Evolutionary conservation across 169 alveolate genomes (phyloP), one percentile per base, ranked within the genome.

Genomic region (Plasmodium berghei): DNA sequence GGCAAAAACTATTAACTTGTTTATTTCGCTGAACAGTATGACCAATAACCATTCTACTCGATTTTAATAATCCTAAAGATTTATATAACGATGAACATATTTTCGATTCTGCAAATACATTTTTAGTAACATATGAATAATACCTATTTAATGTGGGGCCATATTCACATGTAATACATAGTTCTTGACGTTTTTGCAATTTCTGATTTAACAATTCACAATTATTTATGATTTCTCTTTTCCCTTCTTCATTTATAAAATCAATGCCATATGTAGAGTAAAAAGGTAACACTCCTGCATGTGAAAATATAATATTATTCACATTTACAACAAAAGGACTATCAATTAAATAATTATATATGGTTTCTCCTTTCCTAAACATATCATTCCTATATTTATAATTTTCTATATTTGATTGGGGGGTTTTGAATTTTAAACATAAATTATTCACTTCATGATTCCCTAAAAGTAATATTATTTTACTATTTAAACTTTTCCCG

Each of bases 131-230:
- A 67, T n/a, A 42, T 16, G 90, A 49, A 48, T 54, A 80, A 24
- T 80, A 80, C 20, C 90, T 70, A 66, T 49, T 80, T 66, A 80
- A 80, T 66, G 90, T 80, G 1, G 75, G 75, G n/a, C 90, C 90
- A 42, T 80, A 34, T 14, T 66, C 56, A 67, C 90, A 80, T 58
- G 64, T 14, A 28, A 80, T 20, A 71, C 90, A 80, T 10, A 80
- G 20, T 72, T 56, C 80, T 22, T 80, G 55, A 40, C 20, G 22
- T 2, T 16, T 80, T 42, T 55, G 20, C 18, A 26, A 40, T 80
- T 80, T 80, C 0, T 54, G 16, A 24, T 22, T 66, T 18, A 80
- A 34, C 22, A 80, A 22, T 67, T 52, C 22, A 59, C 90, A 80
- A 55, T 80, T 80, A 62, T 80, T 66, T 67, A 66, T 61, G 45